Percentiles rank a stretch among this genome's conserved stretches.
These are phyloP conservation scores for Cryomyces minteri DNA, from an alignment of 495 filamentous ascomycete species.

Conservation along the genomic window DNA sequence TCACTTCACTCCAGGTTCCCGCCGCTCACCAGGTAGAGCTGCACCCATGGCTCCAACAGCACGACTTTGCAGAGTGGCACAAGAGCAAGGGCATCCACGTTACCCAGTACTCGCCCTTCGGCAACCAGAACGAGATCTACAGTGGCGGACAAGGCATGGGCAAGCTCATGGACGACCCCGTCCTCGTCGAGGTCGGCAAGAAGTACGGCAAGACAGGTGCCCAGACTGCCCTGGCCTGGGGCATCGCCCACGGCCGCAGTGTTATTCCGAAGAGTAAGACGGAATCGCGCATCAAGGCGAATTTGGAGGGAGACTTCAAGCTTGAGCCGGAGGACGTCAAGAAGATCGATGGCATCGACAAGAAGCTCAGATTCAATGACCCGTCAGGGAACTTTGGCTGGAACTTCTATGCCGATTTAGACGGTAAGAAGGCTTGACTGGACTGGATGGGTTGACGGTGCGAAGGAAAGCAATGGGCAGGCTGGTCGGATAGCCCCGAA, in stretches of 20 bases:
- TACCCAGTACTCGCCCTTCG: conserved; percentile 50
- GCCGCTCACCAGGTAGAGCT: conserved; percentile 50
- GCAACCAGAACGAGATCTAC: conserved; percentile 52
- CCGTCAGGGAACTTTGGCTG: conserved; percentile 33
- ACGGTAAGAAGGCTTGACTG: conserved; percentile 28
- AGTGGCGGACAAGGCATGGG: conserved; percentile 26
- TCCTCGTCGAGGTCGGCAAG: conserved; percentile 39
- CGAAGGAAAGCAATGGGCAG: too few relatives aligned
- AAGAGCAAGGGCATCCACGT: conserved; percentile 37
- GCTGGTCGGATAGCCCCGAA: too few relatives aligned
- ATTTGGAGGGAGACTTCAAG: conserved; percentile 42
- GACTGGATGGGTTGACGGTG: too few relatives aligned
- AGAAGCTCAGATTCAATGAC: conserved; percentile 43
- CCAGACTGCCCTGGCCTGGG: conserved; percentile 48
- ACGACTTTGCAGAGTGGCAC: conserved; percentile 35
- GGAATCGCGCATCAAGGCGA: conserved; percentile 29
- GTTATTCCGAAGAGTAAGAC: conserved; percentile 49
- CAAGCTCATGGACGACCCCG: conserved; percentile 42
- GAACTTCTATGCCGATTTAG: conserved; percentile 41
- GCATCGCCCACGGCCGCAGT: conserved; percentile 39
- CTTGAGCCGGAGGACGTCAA: conserved; percentile 32
- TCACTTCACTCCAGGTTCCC: conserved; percentile 17
- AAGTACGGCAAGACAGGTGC: conserved; percentile 42
- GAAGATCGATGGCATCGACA: conserved; percentile 33
- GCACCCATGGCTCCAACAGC: conserved; percentile 45